phyloP scores from a whole-genome alignment of 129 eudicot species.

The Chrysanthemum makinoi region DNA sequence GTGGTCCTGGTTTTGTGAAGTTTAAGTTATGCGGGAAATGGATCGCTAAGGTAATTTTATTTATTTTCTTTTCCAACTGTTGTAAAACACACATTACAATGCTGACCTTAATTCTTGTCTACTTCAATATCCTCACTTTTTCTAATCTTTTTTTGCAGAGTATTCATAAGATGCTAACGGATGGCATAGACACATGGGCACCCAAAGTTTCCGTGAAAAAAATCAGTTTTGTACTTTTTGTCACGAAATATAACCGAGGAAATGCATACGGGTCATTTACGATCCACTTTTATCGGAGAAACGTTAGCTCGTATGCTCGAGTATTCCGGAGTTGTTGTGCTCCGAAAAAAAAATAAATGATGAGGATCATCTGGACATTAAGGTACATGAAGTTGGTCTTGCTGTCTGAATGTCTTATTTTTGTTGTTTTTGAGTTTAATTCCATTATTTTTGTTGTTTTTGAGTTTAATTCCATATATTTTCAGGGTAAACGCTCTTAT shows the following conservation, averaged over 20 bases:
- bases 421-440: too few species aligned
- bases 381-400: not conserved
- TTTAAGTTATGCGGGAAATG: not conserved
- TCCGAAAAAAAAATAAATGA: not conserved
- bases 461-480: too few species aligned
- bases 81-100: not conserved
- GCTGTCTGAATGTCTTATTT: not conserved
- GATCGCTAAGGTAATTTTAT: too few species aligned
- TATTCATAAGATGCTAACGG: not conserved
- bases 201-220: too few species aligned
- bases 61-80: not conserved
- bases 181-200: too few species aligned
- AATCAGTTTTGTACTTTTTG: not conserved
- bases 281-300: not conserved
- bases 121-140: too few species aligned
- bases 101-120: not conserved
- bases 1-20: slow-evolving; percentile 2
- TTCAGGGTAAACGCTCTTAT: too few species aligned
- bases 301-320: not conserved
- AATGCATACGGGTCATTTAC: not conserved
- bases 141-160: not conserved
- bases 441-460: too few species aligned
- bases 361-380: not conserved
- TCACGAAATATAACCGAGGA: not conserved
- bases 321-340: not conserved